A percentile compares a stretch with the other conserved stretches of the same genome.
These are phyloP conservation scores for Boletus barrowsii DNA, from an alignment of 768 basidiomycete genomes.

Conservation along the genomic window DNA sequence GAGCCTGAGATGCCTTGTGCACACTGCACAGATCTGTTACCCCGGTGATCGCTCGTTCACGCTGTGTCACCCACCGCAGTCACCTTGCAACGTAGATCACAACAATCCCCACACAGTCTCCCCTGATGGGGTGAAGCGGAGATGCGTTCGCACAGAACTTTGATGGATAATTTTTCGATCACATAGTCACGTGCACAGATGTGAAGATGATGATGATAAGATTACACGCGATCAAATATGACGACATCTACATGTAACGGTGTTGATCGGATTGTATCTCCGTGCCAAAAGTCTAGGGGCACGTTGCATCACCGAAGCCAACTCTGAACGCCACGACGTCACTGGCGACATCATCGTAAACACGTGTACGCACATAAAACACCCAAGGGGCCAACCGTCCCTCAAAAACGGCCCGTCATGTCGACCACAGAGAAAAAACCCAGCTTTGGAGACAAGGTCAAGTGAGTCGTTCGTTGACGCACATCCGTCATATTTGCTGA, in stretches of 20 bases:
- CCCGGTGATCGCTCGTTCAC: not conserved
- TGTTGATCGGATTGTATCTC: slow-evolving; percentile 2
- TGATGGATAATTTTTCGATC: slow-evolving; percentile 3
- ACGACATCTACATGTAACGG: slow-evolving; percentile 5
- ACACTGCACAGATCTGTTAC: slow-evolving; percentile 1
- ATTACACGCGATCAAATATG: not conserved
- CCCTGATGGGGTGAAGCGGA: too few relatives aligned
- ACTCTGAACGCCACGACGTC: slow-evolving; percentile 20
- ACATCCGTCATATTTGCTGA: not conserved
- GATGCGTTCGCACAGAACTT: too few relatives aligned
- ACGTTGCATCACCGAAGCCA: slow-evolving; percentile 13
- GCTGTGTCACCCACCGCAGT: not conserved
- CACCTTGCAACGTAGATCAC: not conserved
- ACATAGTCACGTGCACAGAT: slow-evolving; percentile 3
- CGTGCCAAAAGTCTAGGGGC: slow-evolving; percentile 4
- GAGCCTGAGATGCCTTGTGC: too few relatives aligned
- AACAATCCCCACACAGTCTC: too few relatives aligned
- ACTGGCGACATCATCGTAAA: slow-evolving; percentile 14
- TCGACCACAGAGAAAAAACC: slow-evolving; percentile 3
- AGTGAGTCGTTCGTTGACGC: not conserved
- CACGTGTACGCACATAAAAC: not conserved
- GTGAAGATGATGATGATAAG: not conserved
- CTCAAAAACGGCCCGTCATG: not conserved
- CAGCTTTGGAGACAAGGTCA: slow-evolving; percentile 15
- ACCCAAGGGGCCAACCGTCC: too few relatives aligned